phyloP scores from a whole-genome alignment of 177 flowering plant species.

The Vitis hybrid region DNA sequence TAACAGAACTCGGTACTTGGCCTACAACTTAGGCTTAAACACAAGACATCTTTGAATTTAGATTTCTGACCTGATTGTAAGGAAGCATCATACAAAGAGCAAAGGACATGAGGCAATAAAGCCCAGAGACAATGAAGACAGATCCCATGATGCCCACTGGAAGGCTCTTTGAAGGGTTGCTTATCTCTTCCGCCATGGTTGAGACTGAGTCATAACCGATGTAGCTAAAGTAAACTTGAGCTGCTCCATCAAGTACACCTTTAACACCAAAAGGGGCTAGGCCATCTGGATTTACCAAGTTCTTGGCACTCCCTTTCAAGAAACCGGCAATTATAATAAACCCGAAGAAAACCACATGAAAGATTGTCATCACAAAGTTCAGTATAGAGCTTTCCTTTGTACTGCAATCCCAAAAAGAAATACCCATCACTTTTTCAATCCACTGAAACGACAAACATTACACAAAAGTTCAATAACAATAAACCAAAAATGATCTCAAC shows the following conservation, averaged over 20 bases:
- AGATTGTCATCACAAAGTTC: conserved; percentile 79
- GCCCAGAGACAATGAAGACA: conserved; percentile 53
- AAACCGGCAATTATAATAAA: conserved; percentile 69
- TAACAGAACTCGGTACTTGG: too few relatives aligned
- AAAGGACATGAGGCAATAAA: conserved; percentile 80
- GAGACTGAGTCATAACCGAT: conserved; percentile 87
- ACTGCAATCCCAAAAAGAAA: conserved; percentile 44
- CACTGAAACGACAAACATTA: conserved; percentile 9
- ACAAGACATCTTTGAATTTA: not conserved
- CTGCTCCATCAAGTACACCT: conserved; percentile 78
- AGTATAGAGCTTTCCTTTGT: conserved; percentile 84
- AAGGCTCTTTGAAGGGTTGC: conserved; percentile 62
- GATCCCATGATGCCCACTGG: conserved; percentile 79
- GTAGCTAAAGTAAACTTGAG: conserved; percentile 78
- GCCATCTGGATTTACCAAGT: conserved; percentile 63
- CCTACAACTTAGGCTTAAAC: too few relatives aligned
- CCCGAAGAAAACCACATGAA: conserved; percentile 74
- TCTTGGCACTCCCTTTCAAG: conserved; percentile 49
- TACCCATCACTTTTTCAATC: conserved; percentile 19
- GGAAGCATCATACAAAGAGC: conserved; percentile 73
- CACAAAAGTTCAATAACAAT: not conserved
- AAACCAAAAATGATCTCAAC: not conserved
- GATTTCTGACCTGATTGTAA: conserved; percentile 52
- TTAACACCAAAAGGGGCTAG: conserved; percentile 69
- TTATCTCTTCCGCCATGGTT: conserved; percentile 89